Percentiles rank a stretch among this genome's conserved stretches.
These are phyloP conservation scores for Neopestalotiopsis sp. DNA, from an alignment of 2,329 filamentous ascomycete species.

Conservation along the genomic window DNA sequence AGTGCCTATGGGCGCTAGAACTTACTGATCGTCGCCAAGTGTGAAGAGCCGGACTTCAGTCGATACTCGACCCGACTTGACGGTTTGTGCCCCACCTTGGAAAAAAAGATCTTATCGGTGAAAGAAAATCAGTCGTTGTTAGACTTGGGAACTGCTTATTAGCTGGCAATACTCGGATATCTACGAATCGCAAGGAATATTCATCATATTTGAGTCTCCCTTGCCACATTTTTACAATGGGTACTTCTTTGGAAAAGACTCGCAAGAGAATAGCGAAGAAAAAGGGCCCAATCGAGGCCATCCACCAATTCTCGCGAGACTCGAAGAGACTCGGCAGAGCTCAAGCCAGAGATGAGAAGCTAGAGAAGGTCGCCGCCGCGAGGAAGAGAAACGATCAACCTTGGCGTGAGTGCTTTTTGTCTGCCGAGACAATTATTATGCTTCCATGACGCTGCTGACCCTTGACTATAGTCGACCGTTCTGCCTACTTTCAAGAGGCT, in stretches of 20 bases:
- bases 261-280: constrained; percentile 92
- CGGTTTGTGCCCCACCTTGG: constrained; percentile 9
- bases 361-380: constrained; percentile 73
- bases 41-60: neutral
- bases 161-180: neutral
- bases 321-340: constrained; percentile 82
- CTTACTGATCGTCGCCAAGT: neutral
- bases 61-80: neutral
- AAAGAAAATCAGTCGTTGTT: neutral
- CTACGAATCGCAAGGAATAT: too few relatives aligned
- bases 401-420: constrained; percentile 59
- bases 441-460: neutral
- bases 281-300: constrained; percentile 71
- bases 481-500: constrained; percentile 74
- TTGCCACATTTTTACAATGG: constrained; percentile 62
- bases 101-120: constrained; percentile 15
- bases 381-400: constrained; percentile 77
- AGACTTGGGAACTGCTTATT: neutral
- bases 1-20: neutral
- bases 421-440: neutral
- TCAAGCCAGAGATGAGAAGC: constrained; percentile 79
- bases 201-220: neutral
- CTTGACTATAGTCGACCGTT: constrained; percentile 62
- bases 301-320: constrained; percentile 91
- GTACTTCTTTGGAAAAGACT: constrained; percentile 79